Conservation (phyloP, 345 rosid species). For the Cardamine resedifolia region DNA sequence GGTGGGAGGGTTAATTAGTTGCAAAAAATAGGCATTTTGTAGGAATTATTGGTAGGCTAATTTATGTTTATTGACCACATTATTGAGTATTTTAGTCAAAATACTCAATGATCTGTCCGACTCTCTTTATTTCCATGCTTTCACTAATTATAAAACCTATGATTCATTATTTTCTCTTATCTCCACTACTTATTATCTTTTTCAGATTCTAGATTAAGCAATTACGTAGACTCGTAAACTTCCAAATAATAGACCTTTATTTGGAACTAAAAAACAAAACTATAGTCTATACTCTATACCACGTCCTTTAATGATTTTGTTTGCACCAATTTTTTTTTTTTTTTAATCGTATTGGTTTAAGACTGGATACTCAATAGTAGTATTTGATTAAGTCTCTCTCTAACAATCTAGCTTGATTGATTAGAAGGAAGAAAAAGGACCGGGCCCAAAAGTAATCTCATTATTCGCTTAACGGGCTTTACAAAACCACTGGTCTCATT, state of each 20-base stretch:
- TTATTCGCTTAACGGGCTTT: background rate
- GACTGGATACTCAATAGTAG: background rate
- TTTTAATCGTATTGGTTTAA: background rate
- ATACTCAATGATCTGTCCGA: conserved; percentile 12
- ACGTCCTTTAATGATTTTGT: conserved; percentile 14
- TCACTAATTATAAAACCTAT: conserved; percentile 33
- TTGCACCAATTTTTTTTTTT: background rate
- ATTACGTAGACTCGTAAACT: conserved; percentile 30
- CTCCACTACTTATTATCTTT: conserved; percentile 20
- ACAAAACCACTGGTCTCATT: background rate
- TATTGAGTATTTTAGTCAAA: conserved; percentile 25
- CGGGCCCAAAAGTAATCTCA: background rate
- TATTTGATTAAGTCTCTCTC: background rate
- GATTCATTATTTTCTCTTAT: conserved; percentile 12
- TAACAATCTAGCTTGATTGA: background rate
- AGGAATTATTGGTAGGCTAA: conserved; percentile 31
- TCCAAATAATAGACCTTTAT: conserved; percentile 13
- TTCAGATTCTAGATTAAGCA: conserved; percentile 31
- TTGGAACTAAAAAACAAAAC: conserved; percentile 11
- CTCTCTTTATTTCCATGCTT: conserved; percentile 34
- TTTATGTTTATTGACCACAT: conserved; percentile 31
- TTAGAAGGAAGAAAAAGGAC: background rate
- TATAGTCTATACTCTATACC: background rate
- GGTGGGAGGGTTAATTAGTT: conserved; percentile 28
- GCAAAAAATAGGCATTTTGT: conserved; percentile 21